These are phyloP conservation scores for Willaertia magna DNA, from an alignment of 208 protist species.

Conservation along the genomic window DNA sequence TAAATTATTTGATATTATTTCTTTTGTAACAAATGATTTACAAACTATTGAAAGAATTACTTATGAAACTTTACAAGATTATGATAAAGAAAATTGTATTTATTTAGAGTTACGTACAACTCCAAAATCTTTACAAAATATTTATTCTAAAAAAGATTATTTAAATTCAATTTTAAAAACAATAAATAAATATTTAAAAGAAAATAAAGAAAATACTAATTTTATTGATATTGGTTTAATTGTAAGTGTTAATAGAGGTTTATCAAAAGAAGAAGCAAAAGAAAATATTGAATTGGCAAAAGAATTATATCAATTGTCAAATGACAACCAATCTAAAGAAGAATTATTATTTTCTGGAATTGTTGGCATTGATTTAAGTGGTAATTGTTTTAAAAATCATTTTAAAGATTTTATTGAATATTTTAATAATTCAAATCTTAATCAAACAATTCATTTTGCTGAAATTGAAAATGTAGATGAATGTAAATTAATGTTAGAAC, in stretches of 20 bases:
- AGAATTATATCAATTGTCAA: too few species aligned
- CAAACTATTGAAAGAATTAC: slow-evolving; percentile 54
- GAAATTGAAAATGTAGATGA: slow-evolving; percentile 57
- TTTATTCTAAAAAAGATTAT: slow-evolving; percentile 8
- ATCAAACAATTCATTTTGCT: slow-evolving; percentile 46
- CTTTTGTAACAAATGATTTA: slow-evolving; percentile 19
- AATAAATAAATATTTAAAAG: slow-evolving; percentile 3
- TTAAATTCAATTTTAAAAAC: slow-evolving; percentile 5
- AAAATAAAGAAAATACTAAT: background rate
- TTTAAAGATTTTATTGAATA: slow-evolving; percentile 40
- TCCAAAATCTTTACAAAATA: slow-evolving; percentile 28
- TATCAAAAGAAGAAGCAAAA: background rate
- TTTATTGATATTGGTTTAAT: background rate
- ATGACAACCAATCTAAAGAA: too few species aligned
- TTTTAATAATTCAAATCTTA: slow-evolving; percentile 28
- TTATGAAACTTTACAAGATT: slow-evolving; percentile 54
- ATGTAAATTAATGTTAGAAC: slow-evolving; percentile 46
- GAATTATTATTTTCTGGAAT: slow-evolving; percentile 40
- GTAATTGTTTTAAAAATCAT: slow-evolving; percentile 59
- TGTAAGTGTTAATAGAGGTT: background rate
- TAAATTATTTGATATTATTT: slow-evolving; percentile 14
- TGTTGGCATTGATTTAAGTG: slow-evolving; percentile 55
- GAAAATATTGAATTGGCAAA: background rate
- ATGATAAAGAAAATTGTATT: slow-evolving; percentile 47
- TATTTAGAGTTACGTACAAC: slow-evolving; percentile 62